Evolutionary conservation across 805 yeast species (phyloP).

Genomic region (Spencermartinsiella europaea): DNA sequence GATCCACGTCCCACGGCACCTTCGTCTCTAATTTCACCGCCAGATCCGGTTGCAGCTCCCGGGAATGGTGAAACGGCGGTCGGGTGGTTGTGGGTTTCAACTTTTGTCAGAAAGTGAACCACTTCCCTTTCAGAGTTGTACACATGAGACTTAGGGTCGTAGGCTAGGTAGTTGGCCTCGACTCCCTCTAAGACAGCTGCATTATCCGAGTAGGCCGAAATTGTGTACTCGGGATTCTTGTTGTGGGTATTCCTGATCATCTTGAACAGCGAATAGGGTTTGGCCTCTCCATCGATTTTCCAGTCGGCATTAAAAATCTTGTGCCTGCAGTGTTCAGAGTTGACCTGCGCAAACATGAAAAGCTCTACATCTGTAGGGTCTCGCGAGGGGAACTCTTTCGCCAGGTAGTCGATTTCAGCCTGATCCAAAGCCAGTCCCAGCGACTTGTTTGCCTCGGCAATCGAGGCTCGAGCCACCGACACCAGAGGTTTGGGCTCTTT

Average conservation of each 20-base stretch:
- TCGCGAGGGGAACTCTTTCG: constrained; percentile 76
- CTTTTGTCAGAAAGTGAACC: constrained; percentile 88
- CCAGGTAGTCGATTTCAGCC: constrained; percentile 87
- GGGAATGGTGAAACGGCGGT: constrained; percentile 99
- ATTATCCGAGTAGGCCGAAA: constrained; percentile 94
- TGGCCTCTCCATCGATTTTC: constrained; percentile 82
- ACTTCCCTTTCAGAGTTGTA: constrained; percentile 74
- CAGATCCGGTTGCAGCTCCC: constrained; percentile 99
- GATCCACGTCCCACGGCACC: constrained; percentile 99
- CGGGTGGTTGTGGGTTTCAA: constrained; percentile 98
- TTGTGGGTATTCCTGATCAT: constrained; percentile 95
- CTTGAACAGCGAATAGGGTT: constrained; percentile 73
- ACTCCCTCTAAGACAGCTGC: constrained; percentile 94
- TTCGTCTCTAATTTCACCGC: constrained; percentile 99
- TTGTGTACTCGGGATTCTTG: constrained; percentile 71
- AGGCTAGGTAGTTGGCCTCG: constrained; percentile 70
- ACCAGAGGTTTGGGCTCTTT: constrained; percentile 81
- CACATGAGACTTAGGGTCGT: constrained; percentile 62
- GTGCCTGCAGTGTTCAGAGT: constrained; percentile 99
- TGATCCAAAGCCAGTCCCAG: constrained; percentile 92
- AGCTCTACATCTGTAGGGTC: constrained; percentile 97
- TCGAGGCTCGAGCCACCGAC: constrained; percentile 46
- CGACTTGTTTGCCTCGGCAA: constrained; percentile 70
- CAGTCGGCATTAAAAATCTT: constrained; percentile 98
- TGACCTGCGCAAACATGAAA: constrained; percentile 99